A percentile compares a stretch with the other conserved stretches of the same genome.
phyloP scores from a whole-genome alignment of 2,329 filamentous ascomycete genomes.

The Incumbomyces delicatus region DNA sequence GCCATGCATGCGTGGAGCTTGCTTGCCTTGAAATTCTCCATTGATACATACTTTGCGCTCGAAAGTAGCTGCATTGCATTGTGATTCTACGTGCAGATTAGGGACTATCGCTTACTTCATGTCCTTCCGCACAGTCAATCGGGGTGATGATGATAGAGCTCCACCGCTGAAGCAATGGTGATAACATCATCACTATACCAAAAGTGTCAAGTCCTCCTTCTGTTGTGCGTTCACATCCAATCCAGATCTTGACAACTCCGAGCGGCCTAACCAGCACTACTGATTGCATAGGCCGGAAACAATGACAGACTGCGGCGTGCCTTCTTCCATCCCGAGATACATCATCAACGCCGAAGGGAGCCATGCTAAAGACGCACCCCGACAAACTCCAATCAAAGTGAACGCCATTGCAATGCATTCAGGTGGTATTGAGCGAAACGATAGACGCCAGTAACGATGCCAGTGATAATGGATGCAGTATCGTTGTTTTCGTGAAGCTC shows the following conservation, averaged over 20 bases:
- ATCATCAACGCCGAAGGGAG: not conserved
- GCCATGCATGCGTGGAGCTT: not conserved
- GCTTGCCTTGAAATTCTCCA: not conserved
- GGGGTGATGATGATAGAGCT: too few species aligned
- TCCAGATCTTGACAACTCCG: too few species aligned
- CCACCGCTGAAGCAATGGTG: too few species aligned
- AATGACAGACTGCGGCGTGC: not conserved
- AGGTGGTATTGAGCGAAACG: constrained; percentile 4
- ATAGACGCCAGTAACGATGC: constrained; percentile 3
- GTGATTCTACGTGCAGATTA: not conserved
- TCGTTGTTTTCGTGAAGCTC: constrained; percentile 1
- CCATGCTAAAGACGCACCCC: not conserved
- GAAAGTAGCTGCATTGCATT: not conserved
- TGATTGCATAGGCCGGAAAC: not conserved
- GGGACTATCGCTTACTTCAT: not conserved
- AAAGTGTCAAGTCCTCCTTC: too few species aligned
- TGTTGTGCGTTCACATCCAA: too few species aligned
- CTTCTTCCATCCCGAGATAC: not conserved
- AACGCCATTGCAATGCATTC: constrained; percentile 4
- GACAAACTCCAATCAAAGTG: not conserved
- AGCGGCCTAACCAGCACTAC: too few species aligned
- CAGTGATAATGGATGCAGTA: constrained; percentile 7
- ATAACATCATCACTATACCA: too few species aligned
- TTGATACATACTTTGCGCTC: not conserved
- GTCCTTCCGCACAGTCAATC: too few species aligned